Conservation (phyloP, 176 grass and related monocot genomes). For the Chloris gayana region DNA sequence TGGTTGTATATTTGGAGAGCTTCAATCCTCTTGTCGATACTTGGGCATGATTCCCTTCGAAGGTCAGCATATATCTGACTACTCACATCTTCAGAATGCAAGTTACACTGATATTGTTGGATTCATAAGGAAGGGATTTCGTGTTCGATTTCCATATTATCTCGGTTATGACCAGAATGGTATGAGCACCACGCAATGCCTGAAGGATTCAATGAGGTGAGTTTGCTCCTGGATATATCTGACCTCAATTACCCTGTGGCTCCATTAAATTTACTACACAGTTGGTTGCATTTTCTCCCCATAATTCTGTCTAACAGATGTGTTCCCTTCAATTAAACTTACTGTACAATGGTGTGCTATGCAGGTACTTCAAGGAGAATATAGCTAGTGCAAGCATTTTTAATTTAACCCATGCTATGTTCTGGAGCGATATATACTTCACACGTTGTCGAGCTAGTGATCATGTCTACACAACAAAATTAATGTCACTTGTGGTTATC, state of each 20-base stretch:
- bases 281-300: neutral
- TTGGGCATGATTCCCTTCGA: slow-evolving; percentile 29
- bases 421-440: neutral
- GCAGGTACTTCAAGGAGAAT: neutral
- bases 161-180: neutral
- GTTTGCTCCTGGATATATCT: neutral
- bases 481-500: neutral
- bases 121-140: neutral
- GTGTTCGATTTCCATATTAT: neutral
- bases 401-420: neutral
- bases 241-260: neutral
- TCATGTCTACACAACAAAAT: too few relatives aligned
- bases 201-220: neutral
- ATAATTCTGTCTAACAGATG: too few relatives aligned
- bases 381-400: neutral
- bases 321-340: neutral
- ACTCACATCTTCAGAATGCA: neutral
- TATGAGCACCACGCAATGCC: neutral
- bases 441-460: neutral
- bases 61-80: neutral
- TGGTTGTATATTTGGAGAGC: neutral
- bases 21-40: slow-evolving; percentile 34
- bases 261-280: neutral
- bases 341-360: neutral
- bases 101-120: neutral